Percentiles rank a stretch among this genome's conserved stretches.
Conservation (phyloP, 768 basidiomycete species). For the Nidularia pulvinata region DNA sequence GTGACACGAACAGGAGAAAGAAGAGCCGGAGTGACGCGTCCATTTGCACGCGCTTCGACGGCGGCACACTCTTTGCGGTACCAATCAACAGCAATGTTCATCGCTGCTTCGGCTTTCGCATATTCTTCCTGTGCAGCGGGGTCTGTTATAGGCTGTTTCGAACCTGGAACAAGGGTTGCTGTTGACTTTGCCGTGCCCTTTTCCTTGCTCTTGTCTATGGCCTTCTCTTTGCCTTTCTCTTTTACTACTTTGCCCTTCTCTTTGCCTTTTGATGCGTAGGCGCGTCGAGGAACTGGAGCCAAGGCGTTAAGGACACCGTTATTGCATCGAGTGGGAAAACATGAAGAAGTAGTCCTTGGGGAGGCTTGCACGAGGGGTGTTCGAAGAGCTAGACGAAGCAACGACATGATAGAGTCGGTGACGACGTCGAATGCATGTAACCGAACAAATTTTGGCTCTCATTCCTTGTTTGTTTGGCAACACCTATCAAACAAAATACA, state of each 20-base stretch:
- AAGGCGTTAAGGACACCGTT: neutral
- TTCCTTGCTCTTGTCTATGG: slow-evolving; percentile 17
- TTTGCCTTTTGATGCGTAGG: neutral
- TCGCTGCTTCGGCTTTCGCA: slow-evolving; percentile 58
- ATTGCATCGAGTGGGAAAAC: neutral
- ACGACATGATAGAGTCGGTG: neutral
- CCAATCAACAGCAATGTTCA: slow-evolving; percentile 69
- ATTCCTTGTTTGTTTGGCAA: no score
- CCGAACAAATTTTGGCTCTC: no score
- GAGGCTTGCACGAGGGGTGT: neutral
- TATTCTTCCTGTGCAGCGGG: slow-evolving; percentile 59
- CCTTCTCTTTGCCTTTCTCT: neutral
- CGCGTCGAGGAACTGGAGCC: no score
- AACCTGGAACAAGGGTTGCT: slow-evolving; percentile 63
- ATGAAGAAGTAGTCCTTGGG: neutral
- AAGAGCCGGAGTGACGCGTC: slow-evolving; percentile 74
- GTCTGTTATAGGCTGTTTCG: slow-evolving; percentile 58
- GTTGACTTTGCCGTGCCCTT: slow-evolving; percentile 44
- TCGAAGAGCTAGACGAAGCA: neutral
- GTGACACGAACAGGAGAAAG: slow-evolving; percentile 68
- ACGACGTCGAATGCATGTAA: no score
- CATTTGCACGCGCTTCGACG: slow-evolving; percentile 70
- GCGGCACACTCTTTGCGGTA: slow-evolving; percentile 77
- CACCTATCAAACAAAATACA: no score
- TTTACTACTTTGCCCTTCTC: neutral